Evolutionary conservation across 129 eudicot genomes (phyloP).

Genomic region (Centella asiatica): DNA sequence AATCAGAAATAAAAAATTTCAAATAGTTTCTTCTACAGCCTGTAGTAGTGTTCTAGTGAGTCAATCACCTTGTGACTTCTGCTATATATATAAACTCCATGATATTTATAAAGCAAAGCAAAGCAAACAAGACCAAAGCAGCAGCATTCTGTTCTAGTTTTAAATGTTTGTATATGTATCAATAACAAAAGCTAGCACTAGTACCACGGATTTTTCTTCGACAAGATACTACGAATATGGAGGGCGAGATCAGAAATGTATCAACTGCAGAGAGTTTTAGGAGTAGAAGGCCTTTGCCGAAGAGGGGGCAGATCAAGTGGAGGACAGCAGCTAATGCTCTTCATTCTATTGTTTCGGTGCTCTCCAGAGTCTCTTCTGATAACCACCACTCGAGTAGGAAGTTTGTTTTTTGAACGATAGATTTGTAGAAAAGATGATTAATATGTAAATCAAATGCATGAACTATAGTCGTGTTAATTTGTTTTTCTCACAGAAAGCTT

Average conservation of each 20-base stretch:
- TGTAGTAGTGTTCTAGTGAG: not conserved
- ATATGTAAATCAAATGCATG: not conserved
- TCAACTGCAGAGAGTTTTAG: not conserved
- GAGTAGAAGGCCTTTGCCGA: conserved; percentile 27
- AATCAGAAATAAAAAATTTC: not conserved
- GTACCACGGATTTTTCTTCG: no score
- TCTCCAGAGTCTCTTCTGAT: conserved; percentile 20
- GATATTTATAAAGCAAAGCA: no score
- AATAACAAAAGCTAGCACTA: not conserved
- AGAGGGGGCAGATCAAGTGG: conserved; percentile 54
- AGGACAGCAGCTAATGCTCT: conserved; percentile 48
- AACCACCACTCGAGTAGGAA: conserved; percentile 9
- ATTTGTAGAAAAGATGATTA: not conserved
- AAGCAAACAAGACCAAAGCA: not conserved
- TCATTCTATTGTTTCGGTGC: conserved; percentile 33
- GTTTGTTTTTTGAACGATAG: not conserved
- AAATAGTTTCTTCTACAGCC: not conserved
- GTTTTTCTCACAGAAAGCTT: no score
- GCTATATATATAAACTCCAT: conserved; percentile 16
- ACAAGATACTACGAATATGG: not conserved
- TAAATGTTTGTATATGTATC: not conserved
- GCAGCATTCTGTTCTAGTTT: not conserved
- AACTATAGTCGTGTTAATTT: no score
- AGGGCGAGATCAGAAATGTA: conserved; percentile 5
- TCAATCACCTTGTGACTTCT: not conserved